phyloP scores from a whole-genome alignment of 2,329 filamentous ascomycete species.

The Beauveria brongniartii region DNA sequence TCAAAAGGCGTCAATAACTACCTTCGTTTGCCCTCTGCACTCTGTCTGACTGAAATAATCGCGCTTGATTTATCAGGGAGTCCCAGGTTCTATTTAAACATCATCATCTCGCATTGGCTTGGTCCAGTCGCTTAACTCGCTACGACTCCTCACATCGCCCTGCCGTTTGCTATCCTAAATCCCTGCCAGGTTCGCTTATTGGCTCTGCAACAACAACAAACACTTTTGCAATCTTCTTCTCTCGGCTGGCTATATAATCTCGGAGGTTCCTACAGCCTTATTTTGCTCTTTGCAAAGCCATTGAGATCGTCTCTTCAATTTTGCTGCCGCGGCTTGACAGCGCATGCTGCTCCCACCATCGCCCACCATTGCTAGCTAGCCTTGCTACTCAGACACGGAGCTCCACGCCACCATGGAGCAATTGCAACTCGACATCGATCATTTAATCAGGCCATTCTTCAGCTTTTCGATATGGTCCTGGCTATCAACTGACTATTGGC shows the following conservation, averaged over 20 bases:
- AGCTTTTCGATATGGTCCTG: conserved; percentile 13
- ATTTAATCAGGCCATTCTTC: neutral
- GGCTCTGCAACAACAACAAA: conserved; percentile 2
- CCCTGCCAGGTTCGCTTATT: conserved; percentile 3
- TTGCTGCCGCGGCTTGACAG: neutral
- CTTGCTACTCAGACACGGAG: neutral
- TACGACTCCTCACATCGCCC: conserved; percentile 1
- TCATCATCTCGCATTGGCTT: neutral
- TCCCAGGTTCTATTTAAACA: neutral
- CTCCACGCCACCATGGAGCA: neutral
- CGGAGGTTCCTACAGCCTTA: neutral
- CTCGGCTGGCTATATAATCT: neutral
- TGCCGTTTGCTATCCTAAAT: conserved; percentile 7
- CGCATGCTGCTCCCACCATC: neutral
- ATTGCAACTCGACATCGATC: neutral
- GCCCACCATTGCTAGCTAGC: neutral
- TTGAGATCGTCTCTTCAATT: neutral
- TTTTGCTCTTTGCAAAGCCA: neutral
- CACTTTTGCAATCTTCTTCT: neutral
- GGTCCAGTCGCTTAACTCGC: neutral
- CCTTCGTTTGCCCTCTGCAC: neutral
- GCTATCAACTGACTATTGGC: conserved; percentile 28
- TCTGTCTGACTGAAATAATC: neutral
- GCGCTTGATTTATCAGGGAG: neutral
- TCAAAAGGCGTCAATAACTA: neutral